A percentile compares a stretch with the other conserved stretches of the same genome.
These are phyloP conservation scores for Rhynchosporium graminicola DNA, from an alignment of 2,329 filamentous ascomycete genomes.

Conservation along the genomic window DNA sequence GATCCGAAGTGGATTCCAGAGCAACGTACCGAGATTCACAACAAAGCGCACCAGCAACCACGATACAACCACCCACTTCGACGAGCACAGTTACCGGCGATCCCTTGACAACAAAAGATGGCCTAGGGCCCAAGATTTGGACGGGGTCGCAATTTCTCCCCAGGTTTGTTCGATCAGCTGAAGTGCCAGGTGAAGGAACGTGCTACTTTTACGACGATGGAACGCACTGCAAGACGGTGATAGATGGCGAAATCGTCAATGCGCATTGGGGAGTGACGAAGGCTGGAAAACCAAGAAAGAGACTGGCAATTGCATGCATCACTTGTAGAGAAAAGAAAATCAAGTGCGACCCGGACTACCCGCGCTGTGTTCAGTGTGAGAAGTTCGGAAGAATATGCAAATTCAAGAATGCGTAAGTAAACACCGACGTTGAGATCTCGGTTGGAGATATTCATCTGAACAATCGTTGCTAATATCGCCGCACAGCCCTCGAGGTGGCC, in stretches of 20 bases:
- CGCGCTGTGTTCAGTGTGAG: slow-evolving; percentile 87
- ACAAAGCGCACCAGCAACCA: slow-evolving; percentile 26
- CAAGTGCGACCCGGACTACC: slow-evolving; percentile 87
- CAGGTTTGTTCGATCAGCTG: slow-evolving; percentile 62
- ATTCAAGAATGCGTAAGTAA: slow-evolving; percentile 79
- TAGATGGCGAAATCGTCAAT: slow-evolving; percentile 85
- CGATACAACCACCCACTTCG: slow-evolving; percentile 34
- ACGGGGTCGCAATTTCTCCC: slow-evolving; percentile 67
- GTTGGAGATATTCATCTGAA: slow-evolving; percentile 6
- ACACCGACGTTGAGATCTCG: not conserved
- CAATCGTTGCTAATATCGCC: slow-evolving; percentile 42
- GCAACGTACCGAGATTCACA: slow-evolving; percentile 31
- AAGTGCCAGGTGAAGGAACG: slow-evolving; percentile 74
- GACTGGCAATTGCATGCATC: slow-evolving; percentile 87
- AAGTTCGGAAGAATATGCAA: slow-evolving; percentile 86
- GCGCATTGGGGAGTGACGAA: slow-evolving; percentile 94
- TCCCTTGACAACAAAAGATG: slow-evolving; percentile 52
- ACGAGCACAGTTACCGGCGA: slow-evolving; percentile 33
- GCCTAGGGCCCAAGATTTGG: slow-evolving; percentile 68
- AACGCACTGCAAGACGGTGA: slow-evolving; percentile 76
- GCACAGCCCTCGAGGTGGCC: slow-evolving; percentile 40
- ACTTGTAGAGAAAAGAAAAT: slow-evolving; percentile 97
- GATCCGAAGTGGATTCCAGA: slow-evolving; percentile 32
- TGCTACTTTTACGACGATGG: slow-evolving; percentile 89
- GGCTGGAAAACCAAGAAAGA: slow-evolving; percentile 88